phyloP scores from a whole-genome alignment of 352 stramenopile species.

The Phytophthora sp. region DNA sequence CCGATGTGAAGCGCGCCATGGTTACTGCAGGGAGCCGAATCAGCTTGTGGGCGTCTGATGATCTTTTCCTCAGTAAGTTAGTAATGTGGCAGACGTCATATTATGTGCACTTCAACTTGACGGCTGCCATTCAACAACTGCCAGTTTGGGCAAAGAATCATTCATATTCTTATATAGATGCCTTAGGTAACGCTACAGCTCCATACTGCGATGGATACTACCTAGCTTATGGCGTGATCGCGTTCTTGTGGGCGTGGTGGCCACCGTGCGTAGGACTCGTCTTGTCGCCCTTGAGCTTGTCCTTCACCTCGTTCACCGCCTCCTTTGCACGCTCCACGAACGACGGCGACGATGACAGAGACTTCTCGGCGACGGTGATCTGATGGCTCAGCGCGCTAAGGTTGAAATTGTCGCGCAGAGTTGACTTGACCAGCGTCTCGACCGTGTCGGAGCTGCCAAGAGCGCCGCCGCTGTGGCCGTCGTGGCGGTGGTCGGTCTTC shows the following conservation, averaged over 20 bases:
- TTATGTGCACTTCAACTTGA: constrained; percentile 11
- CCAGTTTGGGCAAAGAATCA: too few relatives aligned
- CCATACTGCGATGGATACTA: too few relatives aligned
- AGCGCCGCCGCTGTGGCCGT: constrained; percentile 1
- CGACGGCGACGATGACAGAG: constrained; percentile 13
- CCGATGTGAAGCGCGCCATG: constrained; percentile 12
- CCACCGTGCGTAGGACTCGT: constrained; percentile 9
- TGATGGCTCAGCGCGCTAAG: constrained; percentile 27
- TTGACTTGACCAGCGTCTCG: constrained; percentile 28
- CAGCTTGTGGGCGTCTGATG: constrained; percentile 5
- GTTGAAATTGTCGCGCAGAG: constrained; percentile 31
- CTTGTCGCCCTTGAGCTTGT: constrained; percentile 30
- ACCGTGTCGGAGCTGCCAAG: constrained; percentile 26
- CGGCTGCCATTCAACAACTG: too few relatives aligned
- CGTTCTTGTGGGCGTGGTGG: constrained; percentile 4
- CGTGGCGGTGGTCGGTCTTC: constrained; percentile 1
- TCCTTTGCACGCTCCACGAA: constrained; percentile 33
- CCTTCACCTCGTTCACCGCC: constrained; percentile 25
- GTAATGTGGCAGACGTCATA: neutral
- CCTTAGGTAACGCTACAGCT: too few relatives aligned
- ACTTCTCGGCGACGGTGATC: constrained; percentile 29
- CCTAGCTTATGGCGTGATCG: neutral
- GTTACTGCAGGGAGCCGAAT: constrained; percentile 5
- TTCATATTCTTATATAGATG: too few relatives aligned
- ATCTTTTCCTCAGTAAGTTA: constrained; percentile 14